Percentiles rank a stretch among this genome's conserved stretches.
These are phyloP conservation scores for Bipolaris bicolor DNA, from an alignment of 2,329 filamentous ascomycete species.

Conservation along the genomic window DNA sequence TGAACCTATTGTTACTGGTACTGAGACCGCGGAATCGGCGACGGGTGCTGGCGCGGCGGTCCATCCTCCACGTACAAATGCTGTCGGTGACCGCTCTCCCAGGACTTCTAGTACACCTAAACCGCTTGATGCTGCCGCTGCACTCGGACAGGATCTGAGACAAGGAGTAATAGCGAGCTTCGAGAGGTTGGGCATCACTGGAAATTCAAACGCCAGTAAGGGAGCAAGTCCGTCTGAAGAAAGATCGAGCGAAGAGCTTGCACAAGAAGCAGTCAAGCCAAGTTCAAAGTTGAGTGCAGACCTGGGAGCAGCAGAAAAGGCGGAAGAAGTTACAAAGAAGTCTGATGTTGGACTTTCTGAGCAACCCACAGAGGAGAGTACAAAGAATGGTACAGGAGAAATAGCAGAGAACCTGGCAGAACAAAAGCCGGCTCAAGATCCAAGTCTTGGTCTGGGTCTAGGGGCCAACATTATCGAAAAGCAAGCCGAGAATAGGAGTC, in stretches of 20 bases:
- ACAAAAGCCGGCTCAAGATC: not conserved
- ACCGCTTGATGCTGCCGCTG: conserved; percentile 36
- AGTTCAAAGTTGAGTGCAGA: conserved; percentile 13
- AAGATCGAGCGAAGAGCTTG: conserved; percentile 21
- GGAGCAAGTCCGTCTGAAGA: conserved; percentile 25
- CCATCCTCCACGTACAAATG: conserved; percentile 34
- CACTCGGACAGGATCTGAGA: conserved; percentile 36
- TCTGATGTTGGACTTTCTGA: not conserved
- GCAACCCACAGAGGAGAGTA: not conserved
- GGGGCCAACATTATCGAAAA: conserved; percentile 17
- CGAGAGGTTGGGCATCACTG: conserved; percentile 36
- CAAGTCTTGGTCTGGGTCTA: conserved; percentile 5
- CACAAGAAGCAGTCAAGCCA: conserved; percentile 16
- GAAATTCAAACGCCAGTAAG: conserved; percentile 14
- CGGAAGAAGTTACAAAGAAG: not conserved
- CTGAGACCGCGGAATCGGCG: conserved; percentile 41
- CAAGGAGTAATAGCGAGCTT: conserved; percentile 43
- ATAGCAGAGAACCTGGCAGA: not conserved
- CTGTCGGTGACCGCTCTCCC: conserved; percentile 20
- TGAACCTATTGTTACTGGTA: conserved; percentile 45
- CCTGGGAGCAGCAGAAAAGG: not conserved
- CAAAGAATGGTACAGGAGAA: not conserved
- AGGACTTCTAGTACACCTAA: conserved; percentile 19
- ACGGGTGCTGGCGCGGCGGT: conserved; percentile 40
- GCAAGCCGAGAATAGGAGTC: conserved; percentile 21